Evolutionary conservation across 1,284 basidiomycete genomes (phyloP), one percentile per base, ranked within the genome.

Genomic region (Taiwanofungus camphoratus): DNA sequence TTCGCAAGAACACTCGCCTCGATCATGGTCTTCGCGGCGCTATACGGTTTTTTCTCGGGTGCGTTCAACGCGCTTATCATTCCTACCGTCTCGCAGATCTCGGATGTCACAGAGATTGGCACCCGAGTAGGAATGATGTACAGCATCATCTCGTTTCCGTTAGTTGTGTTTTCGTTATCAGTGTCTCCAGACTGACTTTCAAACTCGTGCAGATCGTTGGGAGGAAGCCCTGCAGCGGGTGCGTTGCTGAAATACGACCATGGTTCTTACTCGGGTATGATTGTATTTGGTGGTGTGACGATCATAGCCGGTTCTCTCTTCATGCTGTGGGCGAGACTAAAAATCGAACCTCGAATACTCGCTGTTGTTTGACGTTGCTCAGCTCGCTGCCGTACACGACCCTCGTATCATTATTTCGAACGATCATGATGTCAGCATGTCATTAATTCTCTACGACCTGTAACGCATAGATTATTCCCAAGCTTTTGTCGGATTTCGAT

Each of bases 91-190:
- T 52, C 60, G 34, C 57, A 69, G 57, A 69, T 56, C 43, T 81
- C 45, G 22, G 70, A 77, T 22, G 62, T 71, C n/a, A 51, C 62
- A 7, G 69, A 74, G 54, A 73, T 82, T 41, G 81, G 82, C 3
- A 68, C 69, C 15, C 67, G 78, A 32, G 74, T 84, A 30, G 81
- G 81, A 15, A 63, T 75, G 45, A 53, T 83, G 36, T 84, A 83
- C 52, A 76, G 66, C 20, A 59, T 80, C 15, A 73, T 82, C 20
- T 79, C 82, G 0, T 66, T 83, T 35, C 78, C 80, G 81, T 84
- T 57, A 69, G 81, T 79, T 8, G 9, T 29, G 8, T 33, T 18
- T 31, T 36, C 18, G 7, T 24, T 26, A 6, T 41, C 19, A 15
- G 24, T 23, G 24, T 22, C 39, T 11, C 11, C 8, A 11, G 12